Percentiles rank a stretch among this genome's conserved stretches.
Conservation (phyloP, 306 rosid species). For the Sicyos edulis region DNA sequence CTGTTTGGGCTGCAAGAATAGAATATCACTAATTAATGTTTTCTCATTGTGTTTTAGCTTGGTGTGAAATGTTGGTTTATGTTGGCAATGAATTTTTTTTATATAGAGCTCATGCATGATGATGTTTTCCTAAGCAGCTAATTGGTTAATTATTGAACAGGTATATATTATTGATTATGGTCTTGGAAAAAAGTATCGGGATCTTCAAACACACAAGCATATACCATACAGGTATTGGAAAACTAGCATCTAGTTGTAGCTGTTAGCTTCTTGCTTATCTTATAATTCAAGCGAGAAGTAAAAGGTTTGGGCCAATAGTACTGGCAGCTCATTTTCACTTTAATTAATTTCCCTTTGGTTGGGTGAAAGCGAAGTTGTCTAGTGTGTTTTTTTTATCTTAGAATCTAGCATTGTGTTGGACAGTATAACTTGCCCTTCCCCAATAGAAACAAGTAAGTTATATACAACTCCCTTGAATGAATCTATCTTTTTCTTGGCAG, state of each 20-base stretch:
- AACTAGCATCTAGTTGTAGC: constrained; percentile 12
- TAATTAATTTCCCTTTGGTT: constrained; percentile 2
- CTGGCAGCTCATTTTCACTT: not conserved
- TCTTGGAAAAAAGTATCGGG: constrained; percentile 88
- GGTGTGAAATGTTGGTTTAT: not conserved
- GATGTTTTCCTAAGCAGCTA: constrained; percentile 13
- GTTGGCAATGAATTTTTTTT: not conserved
- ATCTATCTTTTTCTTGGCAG: constrained; percentile 36
- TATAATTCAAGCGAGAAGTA: not conserved
- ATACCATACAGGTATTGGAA: constrained; percentile 82
- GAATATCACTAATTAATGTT: not conserved
- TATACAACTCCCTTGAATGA: not conserved
- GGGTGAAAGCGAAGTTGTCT: constrained; percentile 12
- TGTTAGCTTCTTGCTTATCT: constrained; percentile 21
- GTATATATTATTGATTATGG: constrained; percentile 96
- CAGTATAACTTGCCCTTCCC: not conserved
- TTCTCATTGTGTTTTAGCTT: not conserved
- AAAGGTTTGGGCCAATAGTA: not conserved
- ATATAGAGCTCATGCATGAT: not conserved
- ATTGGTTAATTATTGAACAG: constrained; percentile 36
- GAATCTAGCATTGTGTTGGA: not conserved
- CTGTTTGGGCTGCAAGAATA: constrained; percentile 1
- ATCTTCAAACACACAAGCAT: constrained; percentile 97
- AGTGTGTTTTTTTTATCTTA: constrained; percentile 2
- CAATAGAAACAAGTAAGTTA: not conserved